Evolutionary conservation across 257 asterid species (phyloP).

Genomic region (Nicotiana benthamiana): DNA sequence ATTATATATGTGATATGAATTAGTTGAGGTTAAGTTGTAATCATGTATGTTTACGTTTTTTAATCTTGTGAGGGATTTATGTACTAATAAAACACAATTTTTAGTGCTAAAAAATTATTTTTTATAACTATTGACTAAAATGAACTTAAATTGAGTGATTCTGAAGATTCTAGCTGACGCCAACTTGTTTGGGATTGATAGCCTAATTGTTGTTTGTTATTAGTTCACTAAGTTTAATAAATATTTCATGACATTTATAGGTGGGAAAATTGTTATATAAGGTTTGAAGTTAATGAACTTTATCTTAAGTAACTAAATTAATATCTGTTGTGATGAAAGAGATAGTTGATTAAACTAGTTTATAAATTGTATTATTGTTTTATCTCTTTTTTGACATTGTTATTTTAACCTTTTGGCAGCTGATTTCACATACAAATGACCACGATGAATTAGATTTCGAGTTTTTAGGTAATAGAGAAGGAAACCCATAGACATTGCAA

Average conservation of each 20-base stretch:
- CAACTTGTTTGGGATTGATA: neutral
- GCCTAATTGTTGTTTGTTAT: neutral
- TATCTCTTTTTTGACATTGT: neutral
- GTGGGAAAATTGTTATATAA: neutral
- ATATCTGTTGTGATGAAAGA: too few relatives aligned
- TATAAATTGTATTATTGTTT: neutral
- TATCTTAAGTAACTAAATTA: neutral
- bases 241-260: neutral
- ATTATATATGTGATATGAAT: too few relatives aligned
- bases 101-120: neutral
- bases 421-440: neutral
- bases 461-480: slow-evolving; percentile 10
- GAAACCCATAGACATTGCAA: slow-evolving; percentile 6
- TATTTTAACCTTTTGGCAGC: neutral
- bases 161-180: rapidly evolving
- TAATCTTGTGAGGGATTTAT: neutral
- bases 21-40: neutral
- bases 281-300: neutral
- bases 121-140: too few relatives aligned
- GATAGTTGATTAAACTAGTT: neutral
- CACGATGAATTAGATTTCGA: slow-evolving; percentile 12
- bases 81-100: too few relatives aligned
- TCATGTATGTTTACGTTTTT: neutral
- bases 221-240: neutral
- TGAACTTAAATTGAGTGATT: neutral